A percentile compares a stretch with the other conserved stretches of the same genome.
These are phyloP conservation scores for Paramecium pentaurelia DNA, from an alignment of 73 alveolate species.

Conservation along the genomic window DNA sequence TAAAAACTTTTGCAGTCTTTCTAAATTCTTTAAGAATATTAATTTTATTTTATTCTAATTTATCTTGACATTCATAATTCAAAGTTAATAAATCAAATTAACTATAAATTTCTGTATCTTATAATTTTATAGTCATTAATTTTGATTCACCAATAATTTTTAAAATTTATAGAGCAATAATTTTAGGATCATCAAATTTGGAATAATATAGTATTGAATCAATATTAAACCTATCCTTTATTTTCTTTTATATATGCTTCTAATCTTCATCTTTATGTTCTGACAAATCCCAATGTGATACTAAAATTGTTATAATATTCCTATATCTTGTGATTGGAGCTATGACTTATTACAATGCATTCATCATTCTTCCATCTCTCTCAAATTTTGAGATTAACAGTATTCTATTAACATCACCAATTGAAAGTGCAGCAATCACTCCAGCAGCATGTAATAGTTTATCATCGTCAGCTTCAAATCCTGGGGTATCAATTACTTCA, in stretches of 20 bases:
- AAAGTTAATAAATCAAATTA: neutral
- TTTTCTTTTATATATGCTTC: neutral
- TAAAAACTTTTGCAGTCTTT: neutral
- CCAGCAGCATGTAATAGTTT: constrained; percentile 21
- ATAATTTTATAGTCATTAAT: neutral
- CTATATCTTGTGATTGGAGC: neutral
- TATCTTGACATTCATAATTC: neutral
- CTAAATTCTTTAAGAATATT: neutral
- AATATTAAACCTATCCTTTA: neutral
- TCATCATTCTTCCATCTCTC: neutral
- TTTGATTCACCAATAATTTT: neutral
- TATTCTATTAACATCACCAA: neutral
- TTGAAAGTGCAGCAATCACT: constrained; percentile 16
- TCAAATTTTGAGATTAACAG: neutral
- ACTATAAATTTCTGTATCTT: neutral
- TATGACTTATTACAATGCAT: neutral
- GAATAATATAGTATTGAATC: neutral
- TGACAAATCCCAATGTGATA: neutral
- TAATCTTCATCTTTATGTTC: neutral
- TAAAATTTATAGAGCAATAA: neutral
- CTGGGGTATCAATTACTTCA: neutral
- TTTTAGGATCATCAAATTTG: neutral
- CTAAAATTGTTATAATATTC: neutral
- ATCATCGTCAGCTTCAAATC: neutral
- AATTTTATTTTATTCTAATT: neutral